Evolutionary conservation across 2,329 filamentous ascomycete genomes (phyloP).

Genomic region (Zasmidium angulare): DNA sequence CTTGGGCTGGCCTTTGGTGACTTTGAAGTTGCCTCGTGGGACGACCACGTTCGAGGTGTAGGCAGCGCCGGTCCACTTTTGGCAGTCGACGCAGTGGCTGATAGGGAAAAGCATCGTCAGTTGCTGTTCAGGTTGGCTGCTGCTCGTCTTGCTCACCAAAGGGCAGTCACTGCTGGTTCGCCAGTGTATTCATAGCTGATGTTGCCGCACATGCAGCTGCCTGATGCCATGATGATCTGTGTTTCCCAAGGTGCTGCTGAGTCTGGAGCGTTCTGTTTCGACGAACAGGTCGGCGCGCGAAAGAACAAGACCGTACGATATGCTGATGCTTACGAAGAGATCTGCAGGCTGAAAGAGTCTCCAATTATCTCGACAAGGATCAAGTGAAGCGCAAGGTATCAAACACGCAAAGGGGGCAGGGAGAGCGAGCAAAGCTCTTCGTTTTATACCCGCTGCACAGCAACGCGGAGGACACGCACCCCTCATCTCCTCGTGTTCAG

Average conservation of each 20-base stretch:
- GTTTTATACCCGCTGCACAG: no score
- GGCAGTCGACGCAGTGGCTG: slow-evolving; percentile 46
- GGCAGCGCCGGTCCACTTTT: slow-evolving; percentile 56
- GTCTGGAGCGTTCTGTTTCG: no score
- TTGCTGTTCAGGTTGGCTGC: neutral
- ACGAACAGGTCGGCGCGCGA: no score
- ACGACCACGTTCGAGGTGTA: slow-evolving; percentile 58
- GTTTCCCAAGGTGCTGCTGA: neutral
- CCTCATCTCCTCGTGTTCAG: neutral
- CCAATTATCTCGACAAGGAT: no score
- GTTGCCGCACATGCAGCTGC: slow-evolving; percentile 32
- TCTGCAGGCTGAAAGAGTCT: no score
- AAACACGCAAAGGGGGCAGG: no score
- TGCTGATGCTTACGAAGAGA: no score
- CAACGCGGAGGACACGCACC: neutral
- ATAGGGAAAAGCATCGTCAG: neutral
- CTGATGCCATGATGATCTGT: slow-evolving; percentile 26
- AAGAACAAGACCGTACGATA: no score
- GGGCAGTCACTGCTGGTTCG: slow-evolving; percentile 37
- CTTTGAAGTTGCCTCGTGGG: slow-evolving; percentile 46
- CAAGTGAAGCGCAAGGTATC: no score
- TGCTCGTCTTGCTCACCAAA: slow-evolving; percentile 38
- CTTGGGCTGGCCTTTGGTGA: slow-evolving; percentile 53
- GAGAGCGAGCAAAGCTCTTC: no score
- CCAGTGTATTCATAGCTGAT: slow-evolving; percentile 33